phyloP scores from a whole-genome alignment of 192 early-diverging fungal species.

The Rhizoclosmatium globosum region DNA sequence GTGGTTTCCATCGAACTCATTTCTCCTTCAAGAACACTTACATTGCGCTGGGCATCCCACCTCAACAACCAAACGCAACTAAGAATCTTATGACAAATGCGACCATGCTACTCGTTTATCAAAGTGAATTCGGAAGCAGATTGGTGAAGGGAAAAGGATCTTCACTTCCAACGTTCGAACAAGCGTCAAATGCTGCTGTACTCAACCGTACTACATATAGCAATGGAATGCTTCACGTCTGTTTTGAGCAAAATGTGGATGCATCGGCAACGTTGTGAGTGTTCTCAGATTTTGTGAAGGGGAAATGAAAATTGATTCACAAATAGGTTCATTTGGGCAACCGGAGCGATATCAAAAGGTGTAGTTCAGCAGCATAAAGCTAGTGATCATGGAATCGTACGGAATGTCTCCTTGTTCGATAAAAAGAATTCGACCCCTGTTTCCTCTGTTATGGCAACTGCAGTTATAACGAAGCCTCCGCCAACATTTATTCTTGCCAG shows the following conservation, averaged over 20 bases:
- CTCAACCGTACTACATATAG: not conserved
- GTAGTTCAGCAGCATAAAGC: not conserved
- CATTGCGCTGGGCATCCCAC: conserved; percentile 7
- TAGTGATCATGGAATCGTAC: not conserved
- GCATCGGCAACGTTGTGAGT: not conserved
- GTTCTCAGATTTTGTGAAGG: not conserved
- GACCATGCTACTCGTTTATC: not conserved
- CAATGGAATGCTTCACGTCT: not conserved
- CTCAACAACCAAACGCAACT: not conserved
- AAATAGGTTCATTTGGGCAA: conserved; percentile 1
- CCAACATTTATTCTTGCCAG: no score
- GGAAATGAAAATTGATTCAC: not conserved
- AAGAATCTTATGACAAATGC: not conserved
- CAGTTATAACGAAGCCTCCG: no score
- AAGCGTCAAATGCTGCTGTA: not conserved
- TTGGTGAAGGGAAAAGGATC: not conserved
- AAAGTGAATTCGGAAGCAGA: not conserved
- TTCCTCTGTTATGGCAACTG: no score
- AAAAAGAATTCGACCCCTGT: no score
- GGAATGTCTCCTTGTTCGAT: not conserved
- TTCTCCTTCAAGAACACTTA: not conserved
- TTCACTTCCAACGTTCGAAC: not conserved
- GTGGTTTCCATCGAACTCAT: not conserved
- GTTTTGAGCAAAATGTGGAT: not conserved
- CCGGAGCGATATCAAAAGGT: not conserved